Percentiles rank a stretch among this genome's conserved stretches.
phyloP scores from a whole-genome alignment of 2,329 filamentous ascomycete species.

The Didymella exigua region DNA sequence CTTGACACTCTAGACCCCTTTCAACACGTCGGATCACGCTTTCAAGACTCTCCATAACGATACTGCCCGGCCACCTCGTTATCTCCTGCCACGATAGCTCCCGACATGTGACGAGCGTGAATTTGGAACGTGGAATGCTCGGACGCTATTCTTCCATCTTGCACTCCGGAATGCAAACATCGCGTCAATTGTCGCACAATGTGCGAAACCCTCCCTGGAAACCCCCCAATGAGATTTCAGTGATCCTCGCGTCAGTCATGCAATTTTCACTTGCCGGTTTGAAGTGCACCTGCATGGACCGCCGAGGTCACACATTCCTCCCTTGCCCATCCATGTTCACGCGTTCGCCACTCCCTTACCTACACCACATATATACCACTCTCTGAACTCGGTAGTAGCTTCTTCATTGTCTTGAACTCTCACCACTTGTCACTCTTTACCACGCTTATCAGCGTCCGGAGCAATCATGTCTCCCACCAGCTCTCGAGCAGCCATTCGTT shows the following conservation, averaged over 20 bases:
- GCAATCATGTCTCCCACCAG: slow-evolving; percentile 15
- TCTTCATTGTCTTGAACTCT: slow-evolving; percentile 10
- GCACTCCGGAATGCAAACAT: slow-evolving; percentile 14
- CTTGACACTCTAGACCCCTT: background rate
- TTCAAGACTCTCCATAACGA: background rate
- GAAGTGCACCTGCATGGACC: slow-evolving; percentile 15
- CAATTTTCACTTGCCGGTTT: slow-evolving; percentile 14
- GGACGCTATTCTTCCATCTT: slow-evolving; percentile 6
- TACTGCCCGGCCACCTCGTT: background rate
- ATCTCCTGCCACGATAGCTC: slow-evolving; percentile 10
- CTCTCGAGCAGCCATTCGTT: slow-evolving; percentile 20
- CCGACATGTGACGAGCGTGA: slow-evolving; percentile 16
- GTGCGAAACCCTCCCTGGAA: slow-evolving; percentile 8
- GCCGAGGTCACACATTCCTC: slow-evolving; percentile 17
- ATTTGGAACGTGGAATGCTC: slow-evolving; percentile 18
- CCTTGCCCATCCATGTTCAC: slow-evolving; percentile 12
- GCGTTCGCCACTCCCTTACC: slow-evolving; percentile 16
- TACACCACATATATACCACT: slow-evolving; percentile 17
- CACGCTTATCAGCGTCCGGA: slow-evolving; percentile 16
- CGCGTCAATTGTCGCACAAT: slow-evolving; percentile 15
- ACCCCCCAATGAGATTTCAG: slow-evolving; percentile 9
- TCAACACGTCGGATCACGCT: background rate
- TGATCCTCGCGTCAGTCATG: slow-evolving; percentile 16
- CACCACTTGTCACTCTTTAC: slow-evolving; percentile 18
- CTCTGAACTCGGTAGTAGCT: background rate